phyloP scores from a whole-genome alignment of 352 stramenopile species.

The Pythium oligandrum region DNA sequence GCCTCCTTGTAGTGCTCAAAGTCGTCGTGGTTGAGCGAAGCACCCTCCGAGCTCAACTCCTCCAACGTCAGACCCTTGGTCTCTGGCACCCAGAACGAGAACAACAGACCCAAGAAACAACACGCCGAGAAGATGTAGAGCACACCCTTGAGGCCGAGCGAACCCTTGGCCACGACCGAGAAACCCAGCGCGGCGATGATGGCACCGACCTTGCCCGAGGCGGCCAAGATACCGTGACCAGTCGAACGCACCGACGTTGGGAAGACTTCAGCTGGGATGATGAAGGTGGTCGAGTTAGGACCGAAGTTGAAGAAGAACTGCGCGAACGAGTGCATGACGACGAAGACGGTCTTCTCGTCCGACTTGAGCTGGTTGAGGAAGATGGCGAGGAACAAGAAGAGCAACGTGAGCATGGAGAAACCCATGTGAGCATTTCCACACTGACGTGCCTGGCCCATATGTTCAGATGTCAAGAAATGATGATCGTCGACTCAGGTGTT shows the following conservation, averaged over 20 bases:
- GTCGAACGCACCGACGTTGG: conserved; percentile 76
- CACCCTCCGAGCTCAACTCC: conserved; percentile 24
- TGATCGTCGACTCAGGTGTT: too few species aligned
- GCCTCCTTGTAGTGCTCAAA: conserved; percentile 9
- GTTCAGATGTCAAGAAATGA: too few species aligned
- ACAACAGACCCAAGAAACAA: conserved; percentile 40
- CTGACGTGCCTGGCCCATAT: too few species aligned
- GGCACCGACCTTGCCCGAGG: too few species aligned
- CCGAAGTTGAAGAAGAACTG: conserved; percentile 68
- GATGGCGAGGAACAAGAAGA: conserved; percentile 47
- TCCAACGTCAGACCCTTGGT: conserved; percentile 48
- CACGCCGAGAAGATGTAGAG: too few species aligned
- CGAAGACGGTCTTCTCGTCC: conserved; percentile 29
- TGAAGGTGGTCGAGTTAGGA: conserved; percentile 79
- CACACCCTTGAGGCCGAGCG: conserved; percentile 38
- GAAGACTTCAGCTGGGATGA: conserved; percentile 83
- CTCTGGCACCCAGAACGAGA: conserved; percentile 51
- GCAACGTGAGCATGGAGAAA: conserved; percentile 34
- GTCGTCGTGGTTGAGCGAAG: conserved; percentile 1
- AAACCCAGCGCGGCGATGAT: conserved; percentile 46
- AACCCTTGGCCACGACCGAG: conserved; percentile 34
- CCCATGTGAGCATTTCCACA: too few species aligned
- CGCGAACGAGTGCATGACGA: conserved; percentile 48
- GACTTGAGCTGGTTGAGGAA: conserved; percentile 38
- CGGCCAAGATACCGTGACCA: conserved; percentile 83